These are phyloP conservation scores for Schizochytrium sp. DNA, from an alignment of 108 stramenopile genomes.

Conservation along the genomic window DNA sequence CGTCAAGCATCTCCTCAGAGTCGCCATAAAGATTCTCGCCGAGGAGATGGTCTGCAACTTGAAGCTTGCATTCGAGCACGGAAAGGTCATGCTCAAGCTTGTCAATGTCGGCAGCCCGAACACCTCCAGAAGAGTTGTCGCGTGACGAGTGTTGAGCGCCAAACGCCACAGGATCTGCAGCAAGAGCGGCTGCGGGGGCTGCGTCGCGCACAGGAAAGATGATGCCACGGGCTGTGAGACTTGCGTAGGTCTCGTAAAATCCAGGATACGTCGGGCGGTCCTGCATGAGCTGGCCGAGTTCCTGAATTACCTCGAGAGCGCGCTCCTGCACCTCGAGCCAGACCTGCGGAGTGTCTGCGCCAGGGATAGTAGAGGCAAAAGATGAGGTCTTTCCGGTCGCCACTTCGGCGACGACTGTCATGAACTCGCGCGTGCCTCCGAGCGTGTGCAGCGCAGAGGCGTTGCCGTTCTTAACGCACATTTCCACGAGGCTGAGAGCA, in stretches of 20 bases:
- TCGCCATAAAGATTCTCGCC: neutral
- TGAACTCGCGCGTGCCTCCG: neutral
- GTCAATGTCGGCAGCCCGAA: neutral
- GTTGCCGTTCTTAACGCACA: neutral
- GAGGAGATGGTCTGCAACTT: neutral
- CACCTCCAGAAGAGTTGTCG: neutral
- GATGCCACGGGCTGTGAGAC: neutral
- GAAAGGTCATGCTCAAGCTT: constrained; percentile 2
- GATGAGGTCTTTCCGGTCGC: neutral
- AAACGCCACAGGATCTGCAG: neutral
- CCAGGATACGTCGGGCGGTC: neutral
- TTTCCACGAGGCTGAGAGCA: neutral
- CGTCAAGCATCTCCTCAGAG: neutral
- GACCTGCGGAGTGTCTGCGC: neutral
- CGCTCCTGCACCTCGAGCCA: neutral
- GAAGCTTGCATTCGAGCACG: neutral
- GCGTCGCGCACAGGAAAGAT: neutral
- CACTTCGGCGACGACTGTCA: neutral
- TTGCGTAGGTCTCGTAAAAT: neutral
- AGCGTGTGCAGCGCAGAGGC: neutral
- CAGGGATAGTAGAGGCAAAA: neutral
- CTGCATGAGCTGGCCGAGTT: neutral
- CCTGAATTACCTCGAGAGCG: neutral
- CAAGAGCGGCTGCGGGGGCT: neutral
- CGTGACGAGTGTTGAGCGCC: neutral